Evolutionary conservation across 169 alveolate genomes (phyloP).

Genomic region (Plasmodium knowlesi): DNA sequence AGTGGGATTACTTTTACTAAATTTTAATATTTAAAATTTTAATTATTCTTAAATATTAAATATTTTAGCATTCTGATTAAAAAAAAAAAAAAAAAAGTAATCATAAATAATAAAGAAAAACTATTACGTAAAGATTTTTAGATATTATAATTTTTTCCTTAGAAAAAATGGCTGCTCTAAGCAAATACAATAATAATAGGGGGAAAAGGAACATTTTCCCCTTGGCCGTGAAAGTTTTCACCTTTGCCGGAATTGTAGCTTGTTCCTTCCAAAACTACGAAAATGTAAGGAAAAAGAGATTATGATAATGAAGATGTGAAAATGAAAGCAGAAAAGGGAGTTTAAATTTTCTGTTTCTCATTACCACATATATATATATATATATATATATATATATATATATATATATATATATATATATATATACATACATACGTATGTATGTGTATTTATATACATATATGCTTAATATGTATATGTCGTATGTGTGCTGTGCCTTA

Average conservation of each 20-base stretch:
- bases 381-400: background rate
- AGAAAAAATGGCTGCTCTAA: constrained; percentile 19
- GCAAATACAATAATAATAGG: background rate
- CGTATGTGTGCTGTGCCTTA: background rate
- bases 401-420: background rate
- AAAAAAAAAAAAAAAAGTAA: background rate
- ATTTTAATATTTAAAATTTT: background rate
- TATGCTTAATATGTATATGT: background rate
- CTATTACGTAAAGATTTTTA: background rate
- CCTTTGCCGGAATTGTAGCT: constrained; percentile 10
- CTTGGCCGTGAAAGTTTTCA: background rate
- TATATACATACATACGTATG: background rate
- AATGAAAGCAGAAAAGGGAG: background rate
- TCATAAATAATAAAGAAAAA: background rate
- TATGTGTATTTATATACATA: too few relatives aligned
- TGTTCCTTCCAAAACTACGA: background rate
- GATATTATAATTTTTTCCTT: background rate
- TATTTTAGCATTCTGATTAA: background rate
- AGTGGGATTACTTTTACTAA: background rate
- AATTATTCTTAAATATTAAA: background rate
- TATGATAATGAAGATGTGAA: background rate
- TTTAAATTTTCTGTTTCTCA: background rate
- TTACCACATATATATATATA: background rate
- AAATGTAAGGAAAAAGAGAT: constrained; percentile 17
- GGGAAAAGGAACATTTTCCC: background rate